Conservation (phyloP, 2,329 filamentous ascomycete species). For the Coniella vitis region DNA sequence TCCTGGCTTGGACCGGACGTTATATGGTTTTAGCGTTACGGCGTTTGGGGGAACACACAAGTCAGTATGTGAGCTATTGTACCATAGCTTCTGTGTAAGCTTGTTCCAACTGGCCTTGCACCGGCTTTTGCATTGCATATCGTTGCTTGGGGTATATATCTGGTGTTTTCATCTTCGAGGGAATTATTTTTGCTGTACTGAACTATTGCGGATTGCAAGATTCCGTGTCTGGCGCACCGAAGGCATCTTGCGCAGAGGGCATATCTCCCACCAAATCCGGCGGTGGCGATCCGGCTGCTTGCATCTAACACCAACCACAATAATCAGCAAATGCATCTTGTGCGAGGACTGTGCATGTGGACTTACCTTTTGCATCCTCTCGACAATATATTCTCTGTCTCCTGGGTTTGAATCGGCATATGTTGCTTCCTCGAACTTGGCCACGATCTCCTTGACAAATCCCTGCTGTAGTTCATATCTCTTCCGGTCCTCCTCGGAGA, state of each 20-base stretch:
- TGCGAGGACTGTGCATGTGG: background rate
- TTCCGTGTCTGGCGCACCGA: conserved; percentile 51
- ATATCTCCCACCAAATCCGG: conserved; percentile 87
- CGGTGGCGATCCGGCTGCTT: conserved; percentile 86
- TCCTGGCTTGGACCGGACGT: background rate
- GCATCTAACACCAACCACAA: conserved; percentile 62
- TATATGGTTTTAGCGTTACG: background rate
- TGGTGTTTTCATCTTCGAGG: background rate
- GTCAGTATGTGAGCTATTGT: background rate
- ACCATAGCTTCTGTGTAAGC: conserved; percentile 5
- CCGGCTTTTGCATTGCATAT: conserved; percentile 20
- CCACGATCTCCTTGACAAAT: conserved; percentile 79
- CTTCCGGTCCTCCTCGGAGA: conserved; percentile 64
- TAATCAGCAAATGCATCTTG: conserved; percentile 1
- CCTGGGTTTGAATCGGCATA: conserved; percentile 77
- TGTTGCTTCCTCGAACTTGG: conserved; percentile 73
- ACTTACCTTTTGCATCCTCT: conserved; percentile 91
- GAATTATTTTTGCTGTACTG: background rate
- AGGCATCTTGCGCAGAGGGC: conserved; percentile 69
- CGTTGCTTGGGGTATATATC: conserved; percentile 12
- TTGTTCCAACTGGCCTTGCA: background rate
- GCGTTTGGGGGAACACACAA: background rate
- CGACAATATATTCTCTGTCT: conserved; percentile 88
- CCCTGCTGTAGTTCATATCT: conserved; percentile 75
- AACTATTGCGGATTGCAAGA: conserved; percentile 54